Evolutionary conservation across 1,284 basidiomycete species (phyloP).

Genomic region (Cutaneotrichosporon mucoides): DNA sequence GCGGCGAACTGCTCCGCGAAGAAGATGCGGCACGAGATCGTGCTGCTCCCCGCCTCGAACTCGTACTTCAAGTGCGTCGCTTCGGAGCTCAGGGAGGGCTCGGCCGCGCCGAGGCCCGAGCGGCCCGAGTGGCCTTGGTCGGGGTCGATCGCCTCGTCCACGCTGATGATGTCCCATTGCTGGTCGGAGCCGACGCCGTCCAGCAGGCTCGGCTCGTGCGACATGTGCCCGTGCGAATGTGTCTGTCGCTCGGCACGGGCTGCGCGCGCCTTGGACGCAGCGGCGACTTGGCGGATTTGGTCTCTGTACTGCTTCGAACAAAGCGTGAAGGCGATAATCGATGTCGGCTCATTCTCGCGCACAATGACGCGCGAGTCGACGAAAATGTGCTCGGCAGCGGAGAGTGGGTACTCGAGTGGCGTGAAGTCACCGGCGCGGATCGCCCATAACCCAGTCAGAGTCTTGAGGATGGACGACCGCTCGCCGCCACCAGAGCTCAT

Average conservation of each 20-base stretch:
- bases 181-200: constrained; percentile 12
- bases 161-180: constrained; percentile 74
- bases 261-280: constrained; percentile 4
- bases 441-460: constrained; percentile 78
- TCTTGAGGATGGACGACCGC: constrained; percentile 75
- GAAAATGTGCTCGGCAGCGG: constrained; percentile 76
- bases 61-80: constrained; percentile 55
- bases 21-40: constrained; percentile 92
- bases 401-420: constrained; percentile 56
- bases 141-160: constrained; percentile 41
- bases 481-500: constrained; percentile 56
- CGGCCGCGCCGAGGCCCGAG: constrained; percentile 7
- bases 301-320: constrained; percentile 88
- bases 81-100: constrained; percentile 21
- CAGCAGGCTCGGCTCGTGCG: constrained; percentile 13
- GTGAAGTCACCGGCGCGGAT: constrained; percentile 55
- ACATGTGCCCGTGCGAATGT: background rate
- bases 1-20: constrained; percentile 98
- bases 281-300: constrained; percentile 66
- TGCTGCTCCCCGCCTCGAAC: constrained; percentile 83
- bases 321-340: constrained; percentile 92
- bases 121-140: too few species aligned
- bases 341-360: constrained; percentile 95
- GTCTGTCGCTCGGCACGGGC: constrained; percentile 1
- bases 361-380: constrained; percentile 93